phyloP scores from a whole-genome alignment of 495 filamentous ascomycete species.

The Lepraria neglecta region DNA sequence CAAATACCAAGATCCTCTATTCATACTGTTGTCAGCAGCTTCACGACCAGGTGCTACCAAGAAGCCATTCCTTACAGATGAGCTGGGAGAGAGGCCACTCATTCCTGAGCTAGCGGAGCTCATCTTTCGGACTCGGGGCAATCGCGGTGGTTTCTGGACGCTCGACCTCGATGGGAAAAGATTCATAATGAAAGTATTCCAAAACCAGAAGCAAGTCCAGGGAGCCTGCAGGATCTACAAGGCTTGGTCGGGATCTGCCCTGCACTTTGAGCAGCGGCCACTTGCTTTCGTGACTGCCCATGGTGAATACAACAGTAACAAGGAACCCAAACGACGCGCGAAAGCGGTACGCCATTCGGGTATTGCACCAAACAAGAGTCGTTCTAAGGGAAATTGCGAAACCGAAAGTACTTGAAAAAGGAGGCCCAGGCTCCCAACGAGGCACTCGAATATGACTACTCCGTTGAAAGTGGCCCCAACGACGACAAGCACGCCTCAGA shows the following conservation, averaged over 20 bases:
- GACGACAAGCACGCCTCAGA: no score
- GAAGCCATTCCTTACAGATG: background rate
- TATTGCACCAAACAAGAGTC: no score
- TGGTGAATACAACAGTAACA: no score
- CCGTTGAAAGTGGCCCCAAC: no score
- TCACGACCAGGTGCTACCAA: no score
- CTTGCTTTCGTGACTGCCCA: no score
- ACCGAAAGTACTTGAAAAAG: no score
- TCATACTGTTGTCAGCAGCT: background rate
- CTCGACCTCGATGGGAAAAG: conserved; percentile 15
- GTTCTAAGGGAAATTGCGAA: no score
- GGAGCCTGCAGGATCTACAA: conserved; percentile 1
- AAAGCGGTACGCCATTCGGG: no score
- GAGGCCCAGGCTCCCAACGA: no score
- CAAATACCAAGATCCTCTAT: background rate
- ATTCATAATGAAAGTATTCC: conserved; percentile 3
- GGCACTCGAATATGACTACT: no score
- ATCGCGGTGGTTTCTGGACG: background rate
- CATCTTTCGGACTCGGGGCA: background rate
- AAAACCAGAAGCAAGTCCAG: background rate
- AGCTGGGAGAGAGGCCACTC: background rate
- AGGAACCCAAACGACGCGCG: no score
- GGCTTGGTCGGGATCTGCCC: background rate
- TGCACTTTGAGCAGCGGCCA: background rate
- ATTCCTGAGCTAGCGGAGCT: background rate